Conservation (phyloP, 106 monocot genomes). For the Chionographis japonica region DNA sequence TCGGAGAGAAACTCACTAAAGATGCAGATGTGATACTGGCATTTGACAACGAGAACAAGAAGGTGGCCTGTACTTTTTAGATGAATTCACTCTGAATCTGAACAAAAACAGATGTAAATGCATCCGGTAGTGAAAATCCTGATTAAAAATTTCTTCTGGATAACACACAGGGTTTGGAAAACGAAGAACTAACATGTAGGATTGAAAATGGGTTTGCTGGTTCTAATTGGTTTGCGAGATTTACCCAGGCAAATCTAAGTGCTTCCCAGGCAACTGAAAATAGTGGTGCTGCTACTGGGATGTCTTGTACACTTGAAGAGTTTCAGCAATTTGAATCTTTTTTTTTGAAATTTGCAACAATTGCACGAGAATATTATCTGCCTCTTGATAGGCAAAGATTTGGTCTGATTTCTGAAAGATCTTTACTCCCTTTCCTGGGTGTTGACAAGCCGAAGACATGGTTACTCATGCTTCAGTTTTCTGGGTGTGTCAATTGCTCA, state of each 20-base stretch:
- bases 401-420: conserved; percentile 65
- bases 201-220: conserved; percentile 30
- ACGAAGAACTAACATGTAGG: conserved; percentile 46
- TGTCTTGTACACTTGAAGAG: conserved; percentile 46
- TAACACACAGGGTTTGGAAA: conserved; percentile 52
- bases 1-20: conserved; percentile 20
- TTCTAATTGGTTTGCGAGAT: conserved; percentile 32
- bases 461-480: conserved; percentile 50
- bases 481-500: conserved; percentile 68
- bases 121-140: conserved; percentile 15
- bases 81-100: conserved; percentile 21
- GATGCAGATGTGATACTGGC: conserved; percentile 26
- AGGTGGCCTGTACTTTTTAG: conserved; percentile 50
- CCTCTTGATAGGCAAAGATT: conserved; percentile 81
- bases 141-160: conserved; percentile 33
- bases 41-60: conserved; percentile 28
- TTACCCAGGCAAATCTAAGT: conserved; percentile 47
- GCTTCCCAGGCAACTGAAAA: conserved; percentile 21
- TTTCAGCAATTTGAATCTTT: conserved; percentile 62
- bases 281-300: conserved; percentile 16
- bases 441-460: conserved; percentile 48
- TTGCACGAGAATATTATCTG: conserved; percentile 60
- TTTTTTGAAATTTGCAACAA: conserved; percentile 48
- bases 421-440: conserved; percentile 52
- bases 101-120: conserved; percentile 20